Conservation (phyloP, 257 asterid species). For the Striga asiatica region DNA sequence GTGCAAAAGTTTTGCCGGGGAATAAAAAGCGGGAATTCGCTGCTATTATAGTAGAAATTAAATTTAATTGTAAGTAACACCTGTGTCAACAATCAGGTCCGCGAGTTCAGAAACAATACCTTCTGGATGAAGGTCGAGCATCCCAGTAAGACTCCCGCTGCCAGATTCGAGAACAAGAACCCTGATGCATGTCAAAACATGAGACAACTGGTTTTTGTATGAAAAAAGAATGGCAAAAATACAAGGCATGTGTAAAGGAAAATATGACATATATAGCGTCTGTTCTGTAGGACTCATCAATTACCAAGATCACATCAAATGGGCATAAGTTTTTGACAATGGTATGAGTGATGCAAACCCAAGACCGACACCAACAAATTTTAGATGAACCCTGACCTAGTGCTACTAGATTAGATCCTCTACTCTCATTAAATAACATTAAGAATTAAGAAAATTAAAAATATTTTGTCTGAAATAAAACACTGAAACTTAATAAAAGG, state of each 20-base stretch:
- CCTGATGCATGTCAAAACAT: constrained; percentile 38
- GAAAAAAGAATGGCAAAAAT: background rate
- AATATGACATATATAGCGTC: background rate
- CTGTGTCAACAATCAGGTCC: constrained; percentile 1
- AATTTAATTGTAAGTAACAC: constrained; percentile 2
- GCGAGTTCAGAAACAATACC: constrained; percentile 34
- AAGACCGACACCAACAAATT: background rate
- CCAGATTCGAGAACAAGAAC: constrained; percentile 97
- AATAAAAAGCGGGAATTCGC: constrained; percentile 90
- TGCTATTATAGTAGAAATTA: constrained; percentile 27
- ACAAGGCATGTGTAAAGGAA: background rate
- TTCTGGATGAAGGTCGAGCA: constrained; percentile 92
- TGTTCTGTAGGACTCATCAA: background rate
- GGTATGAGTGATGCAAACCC: background rate
- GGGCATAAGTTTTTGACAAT: no score
- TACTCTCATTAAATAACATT: background rate
- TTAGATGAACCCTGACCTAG: background rate
- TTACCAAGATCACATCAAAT: constrained; percentile 3
- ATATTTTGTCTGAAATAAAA: background rate
- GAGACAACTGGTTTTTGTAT: constrained; percentile 6
- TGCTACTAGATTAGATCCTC: background rate
- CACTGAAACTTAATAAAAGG: background rate
- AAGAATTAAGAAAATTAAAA: background rate
- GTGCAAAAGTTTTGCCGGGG: constrained; percentile 84
- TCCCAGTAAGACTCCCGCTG: constrained; percentile 95